These are phyloP conservation scores for Xanthoconium stramineum DNA, from an alignment of 768 basidiomycete species.

Conservation along the genomic window DNA sequence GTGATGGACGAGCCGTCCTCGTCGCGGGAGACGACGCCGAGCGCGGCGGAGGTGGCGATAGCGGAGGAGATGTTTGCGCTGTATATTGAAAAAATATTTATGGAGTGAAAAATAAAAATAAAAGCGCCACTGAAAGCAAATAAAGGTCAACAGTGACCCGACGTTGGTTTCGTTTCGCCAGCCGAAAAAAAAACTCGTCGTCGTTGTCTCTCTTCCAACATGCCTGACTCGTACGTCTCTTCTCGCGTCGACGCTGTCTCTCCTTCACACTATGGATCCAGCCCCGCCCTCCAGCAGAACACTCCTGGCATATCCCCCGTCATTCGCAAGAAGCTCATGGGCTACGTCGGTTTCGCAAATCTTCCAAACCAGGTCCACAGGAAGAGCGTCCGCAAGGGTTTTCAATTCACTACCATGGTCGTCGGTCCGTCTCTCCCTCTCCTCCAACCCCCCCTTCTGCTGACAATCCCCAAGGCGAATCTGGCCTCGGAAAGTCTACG, in stretches of 20 bases:
- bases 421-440: constrained; percentile 68
- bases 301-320: constrained; percentile 34
- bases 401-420: constrained; percentile 99
- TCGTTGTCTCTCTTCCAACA: constrained; percentile 32
- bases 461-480: constrained; percentile 66
- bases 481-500: constrained; percentile 97
- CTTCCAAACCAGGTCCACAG: constrained; percentile 99
- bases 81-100: constrained; percentile 34
- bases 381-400: constrained; percentile 96
- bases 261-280: constrained; percentile 56
- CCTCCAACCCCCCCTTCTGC: background rate
- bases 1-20: background rate
- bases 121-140: constrained; percentile 34
- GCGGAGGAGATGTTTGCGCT: constrained; percentile 37
- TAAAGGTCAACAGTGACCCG: constrained; percentile 25
- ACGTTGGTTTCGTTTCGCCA: constrained; percentile 36
- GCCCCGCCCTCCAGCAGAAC: constrained; percentile 50
- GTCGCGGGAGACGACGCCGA: background rate
- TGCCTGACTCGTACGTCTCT: constrained; percentile 77
- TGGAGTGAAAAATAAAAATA: background rate
- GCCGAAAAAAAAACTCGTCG: constrained; percentile 41
- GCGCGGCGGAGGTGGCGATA: background rate
- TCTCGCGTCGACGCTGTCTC: constrained; percentile 56
- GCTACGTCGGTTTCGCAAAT: constrained; percentile 96
- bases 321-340: constrained; percentile 89